These are phyloP conservation scores for Aphanomyces cochlioides DNA, from an alignment of 352 stramenopile genomes.

Conservation along the genomic window DNA sequence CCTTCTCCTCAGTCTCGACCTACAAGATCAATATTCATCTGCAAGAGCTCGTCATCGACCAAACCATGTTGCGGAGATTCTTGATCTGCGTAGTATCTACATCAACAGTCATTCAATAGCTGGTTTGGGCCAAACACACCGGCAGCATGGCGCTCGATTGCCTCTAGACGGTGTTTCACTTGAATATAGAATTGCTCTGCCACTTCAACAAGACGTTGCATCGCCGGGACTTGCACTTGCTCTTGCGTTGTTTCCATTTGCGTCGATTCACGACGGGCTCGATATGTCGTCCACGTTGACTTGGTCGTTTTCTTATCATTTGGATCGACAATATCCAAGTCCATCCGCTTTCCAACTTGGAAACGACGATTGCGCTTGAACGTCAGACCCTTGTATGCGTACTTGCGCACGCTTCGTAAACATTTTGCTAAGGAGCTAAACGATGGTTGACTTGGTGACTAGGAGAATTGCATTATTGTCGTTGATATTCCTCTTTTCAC, in stretches of 20 bases:
- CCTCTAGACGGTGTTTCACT: slow-evolving; percentile 44
- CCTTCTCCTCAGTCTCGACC: not conserved
- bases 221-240: slow-evolving; percentile 56
- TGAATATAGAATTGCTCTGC: slow-evolving; percentile 58
- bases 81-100: slow-evolving; percentile 20
- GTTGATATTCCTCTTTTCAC: slow-evolving; percentile 32
- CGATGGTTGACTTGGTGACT: slow-evolving; percentile 43
- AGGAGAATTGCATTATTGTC: not conserved
- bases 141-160: slow-evolving; percentile 30
- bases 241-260: slow-evolving; percentile 58
- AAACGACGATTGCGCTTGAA: slow-evolving; percentile 64
- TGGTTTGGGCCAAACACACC: slow-evolving; percentile 23
- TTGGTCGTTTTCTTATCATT: not conserved
- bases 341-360: slow-evolving; percentile 48
- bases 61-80: slow-evolving; percentile 54
- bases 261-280: not conserved
- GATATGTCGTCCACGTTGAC: not conserved
- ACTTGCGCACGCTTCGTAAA: slow-evolving; percentile 69
- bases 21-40: not conserved
- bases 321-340: not conserved
- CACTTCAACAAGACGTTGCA: slow-evolving; percentile 58
- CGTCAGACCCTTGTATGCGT: slow-evolving; percentile 66
- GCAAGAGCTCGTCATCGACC: not conserved
- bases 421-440: slow-evolving; percentile 73
- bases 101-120: slow-evolving; percentile 24